phyloP scores from a whole-genome alignment of 257 asterid genomes.

The Solanum chilense region DNA sequence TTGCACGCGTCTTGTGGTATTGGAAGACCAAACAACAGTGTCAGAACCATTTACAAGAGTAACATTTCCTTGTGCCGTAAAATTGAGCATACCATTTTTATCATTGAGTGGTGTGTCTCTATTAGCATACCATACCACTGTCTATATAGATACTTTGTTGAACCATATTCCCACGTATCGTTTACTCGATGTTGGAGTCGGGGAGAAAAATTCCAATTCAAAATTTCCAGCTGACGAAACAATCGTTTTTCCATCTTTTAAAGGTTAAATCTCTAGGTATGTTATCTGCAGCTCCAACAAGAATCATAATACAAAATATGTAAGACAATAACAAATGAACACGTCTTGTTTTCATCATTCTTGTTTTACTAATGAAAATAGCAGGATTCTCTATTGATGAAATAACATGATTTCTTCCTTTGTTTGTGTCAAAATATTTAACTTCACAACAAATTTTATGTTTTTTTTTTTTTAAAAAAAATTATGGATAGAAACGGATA shows the following conservation, averaged over 20 bases:
- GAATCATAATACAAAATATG: background rate
- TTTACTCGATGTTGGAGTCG: background rate
- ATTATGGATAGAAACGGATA: no score
- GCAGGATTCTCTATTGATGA: background rate
- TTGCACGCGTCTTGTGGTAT: background rate
- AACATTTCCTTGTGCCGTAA: background rate
- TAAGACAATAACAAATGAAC: background rate
- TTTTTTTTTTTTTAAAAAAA: no score
- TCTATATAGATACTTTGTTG: background rate
- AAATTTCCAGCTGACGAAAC: conserved; percentile 17
- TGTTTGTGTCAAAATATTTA: no score
- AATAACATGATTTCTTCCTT: no score
- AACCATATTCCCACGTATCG: conserved; percentile 31
- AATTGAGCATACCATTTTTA: background rate
- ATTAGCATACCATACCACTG: background rate
- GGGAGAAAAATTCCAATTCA: conserved; percentile 25
- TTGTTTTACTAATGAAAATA: background rate
- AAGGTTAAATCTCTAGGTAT: background rate
- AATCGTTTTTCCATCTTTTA: conserved; percentile 16
- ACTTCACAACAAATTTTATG: no score
- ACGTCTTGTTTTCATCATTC: background rate
- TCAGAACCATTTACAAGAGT: background rate
- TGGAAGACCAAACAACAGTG: background rate
- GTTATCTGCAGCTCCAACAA: conserved; percentile 3
- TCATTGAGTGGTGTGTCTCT: background rate